A percentile compares a stretch with the other conserved stretches of the same genome.
phyloP scores from a whole-genome alignment of 768 basidiomycete species.

The Amyloporia xantha region DNA sequence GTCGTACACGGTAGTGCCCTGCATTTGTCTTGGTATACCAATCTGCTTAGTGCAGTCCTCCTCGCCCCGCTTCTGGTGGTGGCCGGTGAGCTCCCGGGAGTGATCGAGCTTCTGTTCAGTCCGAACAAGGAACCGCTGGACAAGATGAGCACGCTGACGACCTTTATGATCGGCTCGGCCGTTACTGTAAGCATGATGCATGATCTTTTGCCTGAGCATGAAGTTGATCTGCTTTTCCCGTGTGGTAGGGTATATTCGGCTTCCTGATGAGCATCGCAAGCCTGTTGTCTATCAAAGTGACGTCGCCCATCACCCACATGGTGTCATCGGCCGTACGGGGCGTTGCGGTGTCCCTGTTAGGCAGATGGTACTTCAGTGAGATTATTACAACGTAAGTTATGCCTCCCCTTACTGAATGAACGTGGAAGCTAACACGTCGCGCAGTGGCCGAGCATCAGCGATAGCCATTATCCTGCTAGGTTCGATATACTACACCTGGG shows the following conservation, averaged over 20 bases:
- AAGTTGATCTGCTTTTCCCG: neutral
- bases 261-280: constrained; percentile 95
- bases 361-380: constrained; percentile 75
- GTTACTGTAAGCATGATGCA: constrained; percentile 59
- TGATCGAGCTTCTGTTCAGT: constrained; percentile 54
- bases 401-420: too few relatives aligned
- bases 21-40: constrained; percentile 88
- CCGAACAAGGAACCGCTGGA: constrained; percentile 30
- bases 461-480: constrained; percentile 77
- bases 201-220: too few relatives aligned
- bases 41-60: constrained; percentile 68
- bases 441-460: constrained; percentile 73
- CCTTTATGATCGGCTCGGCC: constrained; percentile 71
- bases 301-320: constrained; percentile 98
- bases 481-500: constrained; percentile 84
- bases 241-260: constrained; percentile 66
- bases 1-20: constrained; percentile 82
- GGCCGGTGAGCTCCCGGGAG: constrained; percentile 65
- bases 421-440: neutral
- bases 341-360: constrained; percentile 83
- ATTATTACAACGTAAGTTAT: constrained; percentile 65
- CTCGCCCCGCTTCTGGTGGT: constrained; percentile 70
- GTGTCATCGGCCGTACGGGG: constrained; percentile 92
- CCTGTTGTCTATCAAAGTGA: constrained; percentile 92
- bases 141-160: constrained; percentile 42